A percentile compares a stretch with the other conserved stretches of the same genome.
Evolutionary conservation across 257 asterid species (phyloP).

Genomic region (Echium plantagineum): DNA sequence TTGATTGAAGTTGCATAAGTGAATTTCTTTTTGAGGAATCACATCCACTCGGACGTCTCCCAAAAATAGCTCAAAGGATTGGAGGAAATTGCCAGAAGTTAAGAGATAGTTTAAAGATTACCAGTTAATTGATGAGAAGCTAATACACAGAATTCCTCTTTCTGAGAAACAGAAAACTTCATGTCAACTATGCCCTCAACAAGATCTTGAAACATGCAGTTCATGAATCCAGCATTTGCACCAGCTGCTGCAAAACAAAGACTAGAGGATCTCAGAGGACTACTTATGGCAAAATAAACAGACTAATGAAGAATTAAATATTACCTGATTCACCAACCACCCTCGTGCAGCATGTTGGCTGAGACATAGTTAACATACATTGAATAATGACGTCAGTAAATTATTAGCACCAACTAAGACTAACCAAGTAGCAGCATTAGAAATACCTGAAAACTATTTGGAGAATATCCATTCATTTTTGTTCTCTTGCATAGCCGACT

Average conservation of each 20-base stretch:
- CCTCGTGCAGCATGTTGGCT: constrained; percentile 64
- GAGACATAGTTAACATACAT: constrained; percentile 15
- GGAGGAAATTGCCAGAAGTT: not conserved
- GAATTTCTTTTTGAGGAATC: not conserved
- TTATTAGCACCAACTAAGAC: not conserved
- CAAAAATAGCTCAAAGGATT: not conserved
- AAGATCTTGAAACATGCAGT: constrained; percentile 67
- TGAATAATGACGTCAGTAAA: not conserved
- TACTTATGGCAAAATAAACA: not conserved
- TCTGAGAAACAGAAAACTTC: constrained; percentile 44
- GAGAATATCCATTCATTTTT: constrained; percentile 16
- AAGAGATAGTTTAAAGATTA: constrained; percentile 22
- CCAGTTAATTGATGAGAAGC: constrained; percentile 71
- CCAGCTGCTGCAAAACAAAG: constrained; percentile 27
- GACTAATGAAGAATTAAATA: constrained; percentile 1
- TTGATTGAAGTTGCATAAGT: too few relatives aligned
- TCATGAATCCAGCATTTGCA: constrained; percentile 22
- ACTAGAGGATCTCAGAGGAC: not conserved
- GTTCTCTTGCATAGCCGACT: constrained; percentile 8
- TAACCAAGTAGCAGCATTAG: constrained; percentile 1
- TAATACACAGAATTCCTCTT: constrained; percentile 32
- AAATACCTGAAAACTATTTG: constrained; percentile 27
- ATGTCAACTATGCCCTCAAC: constrained; percentile 52
- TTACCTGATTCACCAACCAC: constrained; percentile 48
- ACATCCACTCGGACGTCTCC: not conserved